Conservation (phyloP, 1,284 basidiomycete genomes). For the Ceratobasidium sp. region DNA sequence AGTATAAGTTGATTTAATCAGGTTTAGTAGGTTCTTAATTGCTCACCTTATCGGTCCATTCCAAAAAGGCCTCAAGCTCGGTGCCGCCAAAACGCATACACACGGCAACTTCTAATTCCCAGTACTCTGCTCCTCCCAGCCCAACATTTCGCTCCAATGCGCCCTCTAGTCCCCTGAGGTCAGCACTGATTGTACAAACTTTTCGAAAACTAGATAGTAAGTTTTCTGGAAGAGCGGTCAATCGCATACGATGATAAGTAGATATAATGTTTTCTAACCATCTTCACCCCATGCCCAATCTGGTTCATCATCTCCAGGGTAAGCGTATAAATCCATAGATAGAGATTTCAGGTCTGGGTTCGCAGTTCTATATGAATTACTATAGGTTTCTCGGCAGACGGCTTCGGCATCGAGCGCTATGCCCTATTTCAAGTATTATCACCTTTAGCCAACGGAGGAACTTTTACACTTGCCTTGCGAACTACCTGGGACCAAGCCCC, state of each 20-base stretch:
- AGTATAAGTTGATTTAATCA: background rate
- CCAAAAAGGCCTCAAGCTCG: slow-evolving; percentile 40
- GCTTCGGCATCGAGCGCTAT: slow-evolving; percentile 28
- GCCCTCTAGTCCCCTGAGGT: slow-evolving; percentile 24
- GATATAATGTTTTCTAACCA: background rate
- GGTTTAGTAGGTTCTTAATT: background rate
- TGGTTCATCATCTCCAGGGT: slow-evolving; percentile 13
- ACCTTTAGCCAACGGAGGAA: background rate
- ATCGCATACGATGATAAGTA: background rate
- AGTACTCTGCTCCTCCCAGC: slow-evolving; percentile 6
- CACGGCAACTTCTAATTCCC: slow-evolving; percentile 29
- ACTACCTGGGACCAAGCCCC: background rate
- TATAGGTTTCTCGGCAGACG: background rate
- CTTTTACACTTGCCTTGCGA: background rate
- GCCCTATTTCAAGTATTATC: background rate
- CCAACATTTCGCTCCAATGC: slow-evolving; percentile 24
- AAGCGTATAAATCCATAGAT: background rate
- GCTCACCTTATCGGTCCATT: slow-evolving; percentile 38
- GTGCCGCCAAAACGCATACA: slow-evolving; percentile 41
- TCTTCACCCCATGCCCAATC: slow-evolving; percentile 7
- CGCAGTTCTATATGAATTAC: background rate
- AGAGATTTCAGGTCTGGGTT: slow-evolving; percentile 2
- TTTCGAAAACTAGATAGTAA: slow-evolving; percentile 11
- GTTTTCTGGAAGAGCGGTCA: background rate
- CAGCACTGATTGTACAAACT: slow-evolving; percentile 28